Evolutionary conservation across 208 protist genomes (phyloP).

Genomic region (Balamuthia mandrillaris): DNA sequence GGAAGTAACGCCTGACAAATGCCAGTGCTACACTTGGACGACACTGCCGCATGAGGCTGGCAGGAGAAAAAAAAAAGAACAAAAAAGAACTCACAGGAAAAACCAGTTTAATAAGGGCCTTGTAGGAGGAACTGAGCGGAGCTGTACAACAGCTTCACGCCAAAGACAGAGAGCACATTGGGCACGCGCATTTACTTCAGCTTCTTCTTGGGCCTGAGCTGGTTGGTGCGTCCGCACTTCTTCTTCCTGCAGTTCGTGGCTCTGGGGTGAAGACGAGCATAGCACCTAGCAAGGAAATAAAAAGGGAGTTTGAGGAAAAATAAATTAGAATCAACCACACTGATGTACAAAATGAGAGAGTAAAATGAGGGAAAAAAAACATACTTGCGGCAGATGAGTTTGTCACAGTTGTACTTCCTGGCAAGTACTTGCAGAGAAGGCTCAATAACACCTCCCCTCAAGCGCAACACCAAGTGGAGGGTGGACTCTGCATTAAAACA

Average conservation of each 20-base stretch:
- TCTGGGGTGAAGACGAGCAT: slow-evolving; percentile 94
- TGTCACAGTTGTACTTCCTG: slow-evolving; percentile 96
- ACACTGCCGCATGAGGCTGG: too few species aligned
- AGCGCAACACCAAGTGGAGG: slow-evolving; percentile 75
- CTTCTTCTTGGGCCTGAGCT: slow-evolving; percentile 99
- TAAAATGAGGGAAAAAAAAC: not conserved
- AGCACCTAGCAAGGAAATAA: slow-evolving; percentile 78
- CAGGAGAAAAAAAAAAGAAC: too few species aligned
- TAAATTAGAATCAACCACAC: slow-evolving; percentile 15
- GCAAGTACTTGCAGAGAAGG: slow-evolving; percentile 93
- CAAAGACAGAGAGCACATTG: too few species aligned
- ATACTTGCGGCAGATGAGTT: slow-evolving; percentile 94
- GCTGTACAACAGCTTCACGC: too few species aligned
- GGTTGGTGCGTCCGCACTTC: slow-evolving; percentile 97
- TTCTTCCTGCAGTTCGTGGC: slow-evolving; percentile 99
- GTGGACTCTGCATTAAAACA: slow-evolving; percentile 58
- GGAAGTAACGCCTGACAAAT: too few species aligned
- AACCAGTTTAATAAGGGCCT: too few species aligned
- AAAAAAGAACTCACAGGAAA: too few species aligned
- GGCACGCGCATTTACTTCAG: too few species aligned
- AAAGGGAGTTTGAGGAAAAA: too few species aligned
- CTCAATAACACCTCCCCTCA: slow-evolving; percentile 90
- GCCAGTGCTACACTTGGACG: too few species aligned
- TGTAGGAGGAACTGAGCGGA: too few species aligned
- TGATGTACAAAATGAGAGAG: not conserved